Conservation (phyloP, 768 basidiomycete genomes). For the Mycena crocata region DNA sequence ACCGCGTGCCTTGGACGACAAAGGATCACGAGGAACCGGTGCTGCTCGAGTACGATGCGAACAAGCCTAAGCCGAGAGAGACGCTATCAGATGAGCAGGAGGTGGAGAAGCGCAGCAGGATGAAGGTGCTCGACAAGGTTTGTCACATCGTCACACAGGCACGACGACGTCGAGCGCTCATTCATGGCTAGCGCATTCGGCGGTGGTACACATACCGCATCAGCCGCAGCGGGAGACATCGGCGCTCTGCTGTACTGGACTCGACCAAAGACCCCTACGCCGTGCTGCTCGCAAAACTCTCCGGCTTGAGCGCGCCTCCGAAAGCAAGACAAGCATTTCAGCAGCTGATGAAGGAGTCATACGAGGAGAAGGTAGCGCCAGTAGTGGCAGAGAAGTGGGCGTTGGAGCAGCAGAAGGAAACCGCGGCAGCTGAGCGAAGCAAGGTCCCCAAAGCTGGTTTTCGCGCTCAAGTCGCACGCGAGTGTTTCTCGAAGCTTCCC, state of each 20-base stretch:
- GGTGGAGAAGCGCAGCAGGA: neutral
- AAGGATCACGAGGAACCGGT: neutral
- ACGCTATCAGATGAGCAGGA: neutral
- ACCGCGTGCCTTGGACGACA: neutral
- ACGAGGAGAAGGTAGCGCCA: neutral
- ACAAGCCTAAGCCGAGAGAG: neutral
- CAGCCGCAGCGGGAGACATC: neutral
- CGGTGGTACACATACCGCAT: neutral
- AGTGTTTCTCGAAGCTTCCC: neutral
- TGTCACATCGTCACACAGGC: neutral
- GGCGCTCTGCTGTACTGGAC: neutral
- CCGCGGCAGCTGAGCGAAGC: neutral
- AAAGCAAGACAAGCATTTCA: neutral
- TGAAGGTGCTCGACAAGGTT: neutral
- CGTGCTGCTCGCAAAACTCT: neutral
- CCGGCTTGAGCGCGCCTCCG: neutral
- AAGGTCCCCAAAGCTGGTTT: conserved; percentile 8
- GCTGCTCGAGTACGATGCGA: neutral
- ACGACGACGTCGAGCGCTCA: neutral
- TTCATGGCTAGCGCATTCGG: neutral
- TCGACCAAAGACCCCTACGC: neutral
- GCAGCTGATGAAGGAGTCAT: conserved; percentile 3
- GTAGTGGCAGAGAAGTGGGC: neutral
- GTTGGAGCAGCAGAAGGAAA: neutral
- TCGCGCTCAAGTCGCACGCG: neutral